Base-by-base conservation (phyloP, 2,329 filamentous ascomycete genomes). In the Harringtonia lauricola region DNA sequence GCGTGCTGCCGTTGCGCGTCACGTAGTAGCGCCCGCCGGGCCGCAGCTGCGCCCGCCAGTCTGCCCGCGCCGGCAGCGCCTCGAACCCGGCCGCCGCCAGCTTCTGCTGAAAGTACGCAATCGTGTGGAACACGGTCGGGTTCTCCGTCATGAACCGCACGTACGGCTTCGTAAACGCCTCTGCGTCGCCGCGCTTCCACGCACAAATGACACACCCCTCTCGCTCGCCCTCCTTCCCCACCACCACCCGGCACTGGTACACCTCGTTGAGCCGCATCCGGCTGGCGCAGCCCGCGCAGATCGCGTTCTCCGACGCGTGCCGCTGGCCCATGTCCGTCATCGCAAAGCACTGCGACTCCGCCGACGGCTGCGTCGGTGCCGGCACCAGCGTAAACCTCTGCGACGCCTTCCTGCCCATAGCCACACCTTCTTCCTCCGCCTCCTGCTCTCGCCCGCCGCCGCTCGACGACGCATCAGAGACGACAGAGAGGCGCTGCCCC, bases 81-180 rank as follows among this genome's bases (percentile, higher is more conserved):
- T 71, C 74, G 64, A 85, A 98, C 36, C 87, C 90, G 31, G 77
- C 70, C 33, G 76, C 71, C 49, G 74, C 69, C 39, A 95, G 73
- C 55, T 88, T 81, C 45, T 72, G 68, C 55, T 82, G 79, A 59
- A 95, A 86, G 54, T 86, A 77, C 46, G 79, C 75, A 24, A 95
- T 88, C 1, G 86, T 79, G 57, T 98, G 92, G 62, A 94, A 98
- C 38, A 95, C 77, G 9, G 92, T 96, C 0, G 92, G 92, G 58
- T 95, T 95, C 49, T 84, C 74, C 36, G 80, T 84, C 67, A 96
- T 75, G 59, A 95, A 96, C 42, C 86, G 74, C 59, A 83, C 82
- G 60, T 94, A 95, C 1, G 88, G 86, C 63, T 87, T 72, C 9
- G 86, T 84, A 60, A 88, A 94, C 47, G 71, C 71, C 55, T 80